Percentiles rank a stretch among this genome's conserved stretches.
These are phyloP conservation scores for Aspergillus pseudoglaucus DNA, from an alignment of 2,329 filamentous ascomycete genomes.

Conservation along the genomic window DNA sequence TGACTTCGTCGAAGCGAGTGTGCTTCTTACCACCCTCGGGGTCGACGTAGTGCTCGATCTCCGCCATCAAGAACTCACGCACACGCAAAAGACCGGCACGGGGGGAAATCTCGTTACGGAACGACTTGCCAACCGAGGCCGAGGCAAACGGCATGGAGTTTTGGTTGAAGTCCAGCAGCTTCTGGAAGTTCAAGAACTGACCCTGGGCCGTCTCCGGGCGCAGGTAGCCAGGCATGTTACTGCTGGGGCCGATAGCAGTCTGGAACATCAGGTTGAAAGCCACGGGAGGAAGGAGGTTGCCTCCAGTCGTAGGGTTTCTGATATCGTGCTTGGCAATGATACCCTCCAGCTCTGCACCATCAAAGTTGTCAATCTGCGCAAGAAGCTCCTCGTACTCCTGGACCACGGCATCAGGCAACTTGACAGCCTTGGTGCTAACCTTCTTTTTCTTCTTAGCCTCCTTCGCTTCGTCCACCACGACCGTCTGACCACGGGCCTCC, in stretches of 20 bases:
- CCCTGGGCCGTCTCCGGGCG: conserved; percentile 95
- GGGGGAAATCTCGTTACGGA: conserved; percentile 96
- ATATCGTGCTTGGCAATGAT: conserved; percentile 90
- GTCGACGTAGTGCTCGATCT: conserved; percentile 98
- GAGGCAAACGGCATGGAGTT: conserved; percentile 94
- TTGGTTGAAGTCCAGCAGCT: conserved; percentile 94
- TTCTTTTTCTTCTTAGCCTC: conserved; percentile 81
- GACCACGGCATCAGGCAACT: conserved; percentile 78
- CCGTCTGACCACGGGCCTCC: conserved; percentile 77
- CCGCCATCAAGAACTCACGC: conserved; percentile 96
- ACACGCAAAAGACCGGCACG: conserved; percentile 85
- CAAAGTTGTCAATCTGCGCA: conserved; percentile 93
- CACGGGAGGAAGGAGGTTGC: conserved; percentile 71
- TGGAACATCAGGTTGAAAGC: conserved; percentile 99
- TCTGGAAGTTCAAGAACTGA: conserved; percentile 95
- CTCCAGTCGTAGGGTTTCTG: conserved; percentile 74
- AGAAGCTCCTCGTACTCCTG: conserved; percentile 87
- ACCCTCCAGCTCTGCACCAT: conserved; percentile 74
- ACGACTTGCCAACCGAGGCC: conserved; percentile 94
- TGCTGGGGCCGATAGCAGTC: conserved; percentile 87
- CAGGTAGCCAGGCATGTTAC: conserved; percentile 76
- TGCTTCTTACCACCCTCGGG: conserved; percentile 94
- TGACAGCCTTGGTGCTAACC: conserved; percentile 69
- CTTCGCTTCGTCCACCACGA: conserved; percentile 61
- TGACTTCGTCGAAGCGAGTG: conserved; percentile 75